Conservation (phyloP, 164 flowering plant genomes). For the Macadamia tetraphylla region DNA sequence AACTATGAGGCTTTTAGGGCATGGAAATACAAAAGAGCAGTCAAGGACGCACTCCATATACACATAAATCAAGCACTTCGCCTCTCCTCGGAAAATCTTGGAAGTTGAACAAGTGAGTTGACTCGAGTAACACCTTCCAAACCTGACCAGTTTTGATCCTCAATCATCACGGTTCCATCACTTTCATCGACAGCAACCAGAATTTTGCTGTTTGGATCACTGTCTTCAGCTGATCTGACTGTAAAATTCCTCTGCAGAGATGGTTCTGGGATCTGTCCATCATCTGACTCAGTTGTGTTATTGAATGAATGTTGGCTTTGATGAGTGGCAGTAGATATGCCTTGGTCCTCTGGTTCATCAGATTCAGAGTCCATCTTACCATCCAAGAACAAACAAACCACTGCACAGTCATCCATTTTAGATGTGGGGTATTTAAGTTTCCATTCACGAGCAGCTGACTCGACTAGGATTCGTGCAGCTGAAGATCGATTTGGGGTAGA, state of each 20-base stretch:
- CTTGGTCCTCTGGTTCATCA: slow-evolving; percentile 72
- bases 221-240: slow-evolving; percentile 57
- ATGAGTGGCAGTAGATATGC: slow-evolving; percentile 52
- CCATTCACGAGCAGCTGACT: slow-evolving; percentile 85
- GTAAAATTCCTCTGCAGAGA: slow-evolving; percentile 65
- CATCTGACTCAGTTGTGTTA: slow-evolving; percentile 56
- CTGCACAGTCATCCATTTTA: slow-evolving; percentile 96
- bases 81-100: slow-evolving; percentile 79
- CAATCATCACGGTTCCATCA: slow-evolving; percentile 25
- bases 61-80: slow-evolving; percentile 26
- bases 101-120: slow-evolving; percentile 86
- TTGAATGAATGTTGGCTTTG: slow-evolving; percentile 52
- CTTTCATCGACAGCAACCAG: slow-evolving; percentile 28
- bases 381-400: slow-evolving; percentile 72
- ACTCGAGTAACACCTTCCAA: slow-evolving; percentile 89
- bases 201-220: slow-evolving; percentile 24
- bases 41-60: not conserved
- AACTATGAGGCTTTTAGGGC: not conserved
- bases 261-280: slow-evolving; percentile 67
- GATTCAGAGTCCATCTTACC: slow-evolving; percentile 83
- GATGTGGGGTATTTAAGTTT: slow-evolving; percentile 85
- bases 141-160: slow-evolving; percentile 80
- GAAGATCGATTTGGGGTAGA: slow-evolving; percentile 61
- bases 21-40: slow-evolving; percentile 3
- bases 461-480: slow-evolving; percentile 72